Percentiles rank a stretch among this genome's conserved stretches.
Conservation (phyloP, 148 eudicot species). For the Vaccinium macrocarpon region DNA sequence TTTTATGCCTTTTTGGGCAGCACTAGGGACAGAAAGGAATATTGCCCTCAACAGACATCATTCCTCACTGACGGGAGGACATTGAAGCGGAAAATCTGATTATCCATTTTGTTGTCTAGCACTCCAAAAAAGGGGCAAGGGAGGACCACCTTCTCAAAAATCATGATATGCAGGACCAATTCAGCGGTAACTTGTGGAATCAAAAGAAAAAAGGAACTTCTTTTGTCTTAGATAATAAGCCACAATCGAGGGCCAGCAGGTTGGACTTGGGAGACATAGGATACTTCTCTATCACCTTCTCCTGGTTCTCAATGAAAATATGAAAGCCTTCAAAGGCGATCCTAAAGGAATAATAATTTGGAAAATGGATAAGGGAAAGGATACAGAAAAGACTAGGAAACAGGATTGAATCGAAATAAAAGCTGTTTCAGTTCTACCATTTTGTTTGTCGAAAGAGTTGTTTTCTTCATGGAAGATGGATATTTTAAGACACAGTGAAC, state of each 20-base stretch:
- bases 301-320: background rate
- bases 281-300: background rate
- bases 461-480: background rate
- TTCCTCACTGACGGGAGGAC: background rate
- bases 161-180: background rate
- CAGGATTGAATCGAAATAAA: background rate
- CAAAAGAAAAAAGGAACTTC: no score
- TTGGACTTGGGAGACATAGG: background rate
- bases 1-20: background rate
- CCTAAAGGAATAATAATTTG: no score
- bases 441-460: background rate
- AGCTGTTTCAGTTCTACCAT: background rate
- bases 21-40: background rate
- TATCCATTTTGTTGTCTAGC: background rate
- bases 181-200: background rate
- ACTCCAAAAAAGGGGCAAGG: background rate
- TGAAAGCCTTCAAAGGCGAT: no score
- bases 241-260: background rate
- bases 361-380: background rate
- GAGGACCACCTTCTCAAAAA: slow-evolving; percentile 1
- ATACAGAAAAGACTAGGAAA: background rate
- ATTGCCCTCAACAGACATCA: slow-evolving; percentile 6
- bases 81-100: background rate
- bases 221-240: no score
- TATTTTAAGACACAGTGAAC: background rate